Percentiles rank a stretch among this genome's conserved stretches.
Conservation (phyloP, 768 basidiomycete species). For the Kwoniella dendrophila region DNA sequence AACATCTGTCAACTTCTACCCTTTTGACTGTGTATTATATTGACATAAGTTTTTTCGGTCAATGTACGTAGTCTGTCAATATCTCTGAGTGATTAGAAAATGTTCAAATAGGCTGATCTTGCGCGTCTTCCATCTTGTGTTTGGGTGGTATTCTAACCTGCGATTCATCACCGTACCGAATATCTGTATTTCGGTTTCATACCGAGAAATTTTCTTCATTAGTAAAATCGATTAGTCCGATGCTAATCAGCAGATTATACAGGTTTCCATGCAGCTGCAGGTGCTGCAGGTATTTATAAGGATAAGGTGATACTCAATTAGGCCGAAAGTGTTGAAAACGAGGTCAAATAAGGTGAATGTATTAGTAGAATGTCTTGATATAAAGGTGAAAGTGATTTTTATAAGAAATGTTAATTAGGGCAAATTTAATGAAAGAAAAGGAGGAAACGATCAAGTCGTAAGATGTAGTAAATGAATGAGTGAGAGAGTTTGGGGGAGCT, state of each 20-base stretch:
- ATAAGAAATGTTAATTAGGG: not conserved
- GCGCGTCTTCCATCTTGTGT: too few species aligned
- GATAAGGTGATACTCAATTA: too few species aligned
- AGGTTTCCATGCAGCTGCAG: too few species aligned
- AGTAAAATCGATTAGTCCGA: not conserved
- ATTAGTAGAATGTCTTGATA: constrained; percentile 4
- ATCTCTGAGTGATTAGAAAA: too few species aligned
- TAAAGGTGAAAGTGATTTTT: not conserved
- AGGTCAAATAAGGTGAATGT: constrained; percentile 2
- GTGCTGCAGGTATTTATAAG: too few species aligned
- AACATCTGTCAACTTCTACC: not conserved
- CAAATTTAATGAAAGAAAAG: too few species aligned
- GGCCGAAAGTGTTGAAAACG: not conserved
- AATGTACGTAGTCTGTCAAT: too few species aligned
- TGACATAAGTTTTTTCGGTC: too few species aligned
- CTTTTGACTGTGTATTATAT: too few species aligned
- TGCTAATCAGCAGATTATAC: not conserved
- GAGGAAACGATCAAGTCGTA: not conserved
- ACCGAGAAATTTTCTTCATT: not conserved
- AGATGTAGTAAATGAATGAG: not conserved
- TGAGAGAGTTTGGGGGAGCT: not conserved
- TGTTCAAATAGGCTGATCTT: too few species aligned
- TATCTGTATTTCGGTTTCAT: not conserved
- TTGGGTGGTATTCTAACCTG: too few species aligned
- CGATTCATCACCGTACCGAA: too few species aligned